Percentiles rank a stretch among this genome's conserved stretches.
Evolutionary conservation across 164 flowering plant genomes (phyloP).

Genomic region (Pachysandra terminalis): DNA sequence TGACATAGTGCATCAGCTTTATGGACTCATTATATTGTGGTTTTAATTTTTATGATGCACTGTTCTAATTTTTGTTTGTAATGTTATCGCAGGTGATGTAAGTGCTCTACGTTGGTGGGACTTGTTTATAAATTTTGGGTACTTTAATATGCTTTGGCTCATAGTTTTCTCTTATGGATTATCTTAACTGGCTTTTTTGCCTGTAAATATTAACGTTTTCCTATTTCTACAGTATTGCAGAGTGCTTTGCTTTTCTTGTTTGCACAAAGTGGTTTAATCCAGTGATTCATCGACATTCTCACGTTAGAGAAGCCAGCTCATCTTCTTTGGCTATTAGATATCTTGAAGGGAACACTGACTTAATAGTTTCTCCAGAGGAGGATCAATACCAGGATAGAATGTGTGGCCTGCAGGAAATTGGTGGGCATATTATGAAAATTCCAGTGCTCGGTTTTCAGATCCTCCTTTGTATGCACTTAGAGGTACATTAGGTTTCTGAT

Average conservation of each 20-base stretch:
- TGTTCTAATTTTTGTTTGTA: neutral
- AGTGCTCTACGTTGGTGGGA: constrained; percentile 95
- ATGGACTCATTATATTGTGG: neutral
- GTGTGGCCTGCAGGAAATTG: constrained; percentile 72
- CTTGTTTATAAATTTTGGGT: constrained; percentile 88
- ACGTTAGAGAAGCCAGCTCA: constrained; percentile 43
- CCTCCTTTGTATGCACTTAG: constrained; percentile 81
- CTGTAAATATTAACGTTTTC: constrained; percentile 1
- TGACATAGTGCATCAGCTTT: too few species aligned
- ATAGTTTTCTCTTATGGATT: neutral
- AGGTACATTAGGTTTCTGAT: constrained; percentile 42
- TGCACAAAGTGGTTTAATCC: constrained; percentile 96
- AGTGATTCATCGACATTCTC: constrained; percentile 59
- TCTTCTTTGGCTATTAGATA: constrained; percentile 53
- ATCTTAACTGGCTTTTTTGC: neutral
- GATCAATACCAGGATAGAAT: constrained; percentile 43
- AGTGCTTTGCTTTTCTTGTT: constrained; percentile 93
- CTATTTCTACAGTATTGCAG: constrained; percentile 60
- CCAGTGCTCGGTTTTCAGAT: constrained; percentile 71
- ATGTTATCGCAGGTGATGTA: constrained; percentile 69
- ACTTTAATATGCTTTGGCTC: constrained; percentile 9
- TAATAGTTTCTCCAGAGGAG: constrained; percentile 54
- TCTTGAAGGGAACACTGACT: constrained; percentile 70
- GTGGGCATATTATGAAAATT: constrained; percentile 93
- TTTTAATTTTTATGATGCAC: neutral